These are phyloP conservation scores for Fusarium sp. DNA, from an alignment of 2,329 filamentous ascomycete species.

Conservation along the genomic window DNA sequence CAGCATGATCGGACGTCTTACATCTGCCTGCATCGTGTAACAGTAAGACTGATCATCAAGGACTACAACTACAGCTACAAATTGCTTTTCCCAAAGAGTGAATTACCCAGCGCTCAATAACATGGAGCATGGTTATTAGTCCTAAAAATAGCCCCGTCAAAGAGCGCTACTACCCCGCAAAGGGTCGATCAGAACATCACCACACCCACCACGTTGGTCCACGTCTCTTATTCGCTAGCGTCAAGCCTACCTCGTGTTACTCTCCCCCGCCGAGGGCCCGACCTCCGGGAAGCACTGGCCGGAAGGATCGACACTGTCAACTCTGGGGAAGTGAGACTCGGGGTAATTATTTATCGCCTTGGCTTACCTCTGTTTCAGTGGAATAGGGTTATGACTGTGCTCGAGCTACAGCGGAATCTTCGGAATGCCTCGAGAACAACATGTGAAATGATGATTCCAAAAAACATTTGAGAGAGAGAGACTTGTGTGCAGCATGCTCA, in stretches of 20 bases:
- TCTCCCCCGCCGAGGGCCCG: neutral
- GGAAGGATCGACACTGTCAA: no score
- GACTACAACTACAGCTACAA: no score
- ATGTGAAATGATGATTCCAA: no score
- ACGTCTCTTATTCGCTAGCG: neutral
- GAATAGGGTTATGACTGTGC: no score
- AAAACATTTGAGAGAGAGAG: no score
- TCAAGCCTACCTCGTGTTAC: slow-evolving; percentile 6
- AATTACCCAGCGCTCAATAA: neutral
- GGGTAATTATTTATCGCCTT: neutral
- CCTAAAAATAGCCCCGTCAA: neutral
- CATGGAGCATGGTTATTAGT: no score
- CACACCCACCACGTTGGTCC: slow-evolving; percentile 1
- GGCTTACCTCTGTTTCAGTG: no score
- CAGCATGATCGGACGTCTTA: neutral
- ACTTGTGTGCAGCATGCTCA: no score
- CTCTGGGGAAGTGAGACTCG: neutral
- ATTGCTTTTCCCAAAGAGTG: neutral
- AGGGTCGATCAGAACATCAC: neutral
- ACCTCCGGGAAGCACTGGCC: neutral
- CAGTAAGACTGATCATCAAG: neutral
- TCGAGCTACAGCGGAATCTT: no score
- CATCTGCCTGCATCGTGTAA: neutral
- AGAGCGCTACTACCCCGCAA: neutral
- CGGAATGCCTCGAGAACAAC: no score